Evolutionary conservation across 768 basidiomycete species (phyloP), one percentile per base, ranked within the genome.

Genomic region (Hysterangium stoloniferum): DNA sequence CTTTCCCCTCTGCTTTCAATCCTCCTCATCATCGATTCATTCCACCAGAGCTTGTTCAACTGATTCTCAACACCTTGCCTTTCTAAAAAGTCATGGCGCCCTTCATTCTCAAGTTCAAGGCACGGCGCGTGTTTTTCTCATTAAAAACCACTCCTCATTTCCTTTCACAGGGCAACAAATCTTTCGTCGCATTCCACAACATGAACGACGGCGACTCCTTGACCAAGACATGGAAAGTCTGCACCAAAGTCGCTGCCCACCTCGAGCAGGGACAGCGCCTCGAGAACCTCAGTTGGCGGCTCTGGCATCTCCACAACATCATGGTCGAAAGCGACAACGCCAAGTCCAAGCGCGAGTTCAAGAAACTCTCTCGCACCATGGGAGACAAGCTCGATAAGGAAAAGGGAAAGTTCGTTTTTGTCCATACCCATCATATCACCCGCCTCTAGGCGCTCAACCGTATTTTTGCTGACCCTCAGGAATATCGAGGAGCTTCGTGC

Each of bases 191-290:
- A 54, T 92, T 92, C 71, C 86, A 84, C 66, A 88, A 90, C 71
- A 78, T 92, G 68, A 71, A 77, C 70, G 89, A 92, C 71, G 73
- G 78, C 47, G 89, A 92, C 64, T 77, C 86, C 52, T 71, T 92
- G 64, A 87, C 89, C 45, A 86, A 82, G 74, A 92, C 89, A 58
- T 92, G 89, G 89, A 90, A 91, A 77, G 89, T 86, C 4, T 90
- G 88, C 70, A 88, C 88, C 19, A 90, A 90, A 73, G 89, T 92
- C 55, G 88, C 87, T 46, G 79, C 84, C 66, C 90, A 80, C 71
- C 86, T 92, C 64, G 89, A 92, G 70, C 87, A 91, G 64, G 89
- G 89, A 41, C 86, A 88, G 64, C 75, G 89, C 50, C 86, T 92
- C 62, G 89, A 91, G 77, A 92, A 92, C 75, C 69, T 92, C 68